These are phyloP conservation scores for Stagonosporopsis chrysanthemi DNA, from an alignment of 2,329 filamentous ascomycete genomes.

Conservation along the genomic window DNA sequence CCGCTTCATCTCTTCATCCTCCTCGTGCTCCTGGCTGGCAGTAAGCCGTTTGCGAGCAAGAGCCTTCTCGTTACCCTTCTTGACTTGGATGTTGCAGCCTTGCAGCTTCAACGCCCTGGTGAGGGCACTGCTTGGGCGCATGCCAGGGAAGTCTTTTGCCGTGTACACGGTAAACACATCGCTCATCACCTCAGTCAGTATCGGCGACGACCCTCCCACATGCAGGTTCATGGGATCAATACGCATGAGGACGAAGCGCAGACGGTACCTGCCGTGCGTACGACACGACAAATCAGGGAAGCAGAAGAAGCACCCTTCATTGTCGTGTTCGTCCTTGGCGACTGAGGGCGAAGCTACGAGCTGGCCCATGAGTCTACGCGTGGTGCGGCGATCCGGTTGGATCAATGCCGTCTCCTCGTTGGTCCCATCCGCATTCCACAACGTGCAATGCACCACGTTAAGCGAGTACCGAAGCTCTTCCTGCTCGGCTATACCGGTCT, in stretches of 20 bases:
- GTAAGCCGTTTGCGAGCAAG: slow-evolving; percentile 52
- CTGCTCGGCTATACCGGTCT: slow-evolving; percentile 55
- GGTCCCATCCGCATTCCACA: slow-evolving; percentile 73
- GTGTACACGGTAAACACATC: slow-evolving; percentile 81
- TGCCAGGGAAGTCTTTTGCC: slow-evolving; percentile 85
- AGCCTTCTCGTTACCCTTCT: slow-evolving; percentile 79
- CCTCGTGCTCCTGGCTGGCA: slow-evolving; percentile 51
- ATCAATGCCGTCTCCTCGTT: slow-evolving; percentile 72
- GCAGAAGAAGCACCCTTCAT: slow-evolving; percentile 83
- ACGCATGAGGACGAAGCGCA: slow-evolving; percentile 77
- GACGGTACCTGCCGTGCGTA: slow-evolving; percentile 76
- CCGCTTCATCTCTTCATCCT: slow-evolving; percentile 48
- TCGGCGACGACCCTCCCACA: slow-evolving; percentile 59
- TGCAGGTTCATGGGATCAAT: slow-evolving; percentile 68
- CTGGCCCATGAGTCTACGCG: slow-evolving; percentile 80
- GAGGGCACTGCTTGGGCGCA: slow-evolving; percentile 77
- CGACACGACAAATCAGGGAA: slow-evolving; percentile 84
- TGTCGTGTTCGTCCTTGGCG: slow-evolving; percentile 74
- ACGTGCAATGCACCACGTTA: slow-evolving; percentile 77
- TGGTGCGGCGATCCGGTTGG: slow-evolving; percentile 74
- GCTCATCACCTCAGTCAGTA: slow-evolving; percentile 65
- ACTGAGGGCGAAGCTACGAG: slow-evolving; percentile 79
- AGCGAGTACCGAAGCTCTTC: slow-evolving; percentile 71
- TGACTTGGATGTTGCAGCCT: slow-evolving; percentile 83
- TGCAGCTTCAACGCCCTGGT: slow-evolving; percentile 79